Evolutionary conservation across 345 rosid species (phyloP).

Genomic region (Aquilaria sinensis): DNA sequence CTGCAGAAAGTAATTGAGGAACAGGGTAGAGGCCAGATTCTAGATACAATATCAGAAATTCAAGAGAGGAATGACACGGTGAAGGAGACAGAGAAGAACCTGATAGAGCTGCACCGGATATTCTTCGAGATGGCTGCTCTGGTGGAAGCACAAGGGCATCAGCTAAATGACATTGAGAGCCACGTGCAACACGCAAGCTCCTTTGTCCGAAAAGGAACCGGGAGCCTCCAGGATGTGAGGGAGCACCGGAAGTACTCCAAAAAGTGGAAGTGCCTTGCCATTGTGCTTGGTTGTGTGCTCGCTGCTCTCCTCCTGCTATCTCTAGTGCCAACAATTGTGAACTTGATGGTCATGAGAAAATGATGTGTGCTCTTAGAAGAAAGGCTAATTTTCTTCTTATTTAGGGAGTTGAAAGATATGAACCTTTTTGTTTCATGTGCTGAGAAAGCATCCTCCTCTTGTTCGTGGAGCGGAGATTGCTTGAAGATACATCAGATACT

Average conservation of each 20-base stretch:
- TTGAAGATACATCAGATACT: too few species aligned
- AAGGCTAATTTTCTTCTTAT: too few species aligned
- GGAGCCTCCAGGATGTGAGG: slow-evolving; percentile 44
- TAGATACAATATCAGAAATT: slow-evolving; percentile 75
- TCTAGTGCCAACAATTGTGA: slow-evolving; percentile 22
- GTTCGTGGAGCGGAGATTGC: too few species aligned
- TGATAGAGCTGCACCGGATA: slow-evolving; percentile 73
- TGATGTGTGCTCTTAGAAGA: too few species aligned
- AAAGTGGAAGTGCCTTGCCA: slow-evolving; percentile 62
- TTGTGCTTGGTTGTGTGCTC: slow-evolving; percentile 27
- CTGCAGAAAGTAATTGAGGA: slow-evolving; percentile 81
- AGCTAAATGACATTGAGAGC: slow-evolving; percentile 74
- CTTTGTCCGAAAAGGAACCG: slow-evolving; percentile 52
- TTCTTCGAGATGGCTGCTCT: slow-evolving; percentile 87
- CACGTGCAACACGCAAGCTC: slow-evolving; percentile 68
- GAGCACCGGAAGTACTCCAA: slow-evolving; percentile 49
- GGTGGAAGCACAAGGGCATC: slow-evolving; percentile 75
- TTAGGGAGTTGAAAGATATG: too few species aligned
- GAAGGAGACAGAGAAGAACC: slow-evolving; percentile 69
- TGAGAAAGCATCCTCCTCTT: too few species aligned
- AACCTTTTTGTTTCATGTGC: too few species aligned
- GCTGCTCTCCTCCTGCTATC: slow-evolving; percentile 10
- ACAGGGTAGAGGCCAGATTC: slow-evolving; percentile 69
- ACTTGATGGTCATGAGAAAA: neutral
- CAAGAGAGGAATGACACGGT: slow-evolving; percentile 80